These are phyloP conservation scores for Dichomitus squalens DNA, from an alignment of 1,284 basidiomycete genomes.

Conservation along the genomic window DNA sequence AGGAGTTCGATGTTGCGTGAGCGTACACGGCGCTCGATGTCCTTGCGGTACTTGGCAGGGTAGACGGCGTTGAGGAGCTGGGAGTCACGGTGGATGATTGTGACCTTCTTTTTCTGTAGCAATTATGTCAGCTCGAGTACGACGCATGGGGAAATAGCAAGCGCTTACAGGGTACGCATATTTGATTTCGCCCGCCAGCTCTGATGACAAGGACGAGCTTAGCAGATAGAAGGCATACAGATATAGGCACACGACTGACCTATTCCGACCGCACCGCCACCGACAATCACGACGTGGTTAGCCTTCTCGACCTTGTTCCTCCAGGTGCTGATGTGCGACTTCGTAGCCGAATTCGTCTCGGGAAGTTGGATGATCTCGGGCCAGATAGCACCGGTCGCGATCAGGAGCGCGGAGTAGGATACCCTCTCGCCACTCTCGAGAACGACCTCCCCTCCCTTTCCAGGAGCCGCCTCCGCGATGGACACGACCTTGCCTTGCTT, in stretches of 20 bases:
- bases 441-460: conserved; percentile 45
- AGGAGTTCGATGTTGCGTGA: conserved; percentile 52
- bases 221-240: background rate
- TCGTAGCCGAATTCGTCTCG: conserved; percentile 39
- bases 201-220: conserved; percentile 31
- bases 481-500: conserved; percentile 45
- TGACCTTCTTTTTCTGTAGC: conserved; percentile 57
- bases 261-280: conserved; percentile 64
- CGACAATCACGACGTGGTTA: conserved; percentile 54
- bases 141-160: background rate
- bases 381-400: conserved; percentile 63
- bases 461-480: conserved; percentile 42
- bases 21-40: conserved; percentile 43
- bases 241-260: conserved; percentile 41
- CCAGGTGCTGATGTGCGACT: conserved; percentile 44
- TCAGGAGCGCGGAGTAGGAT: conserved; percentile 53
- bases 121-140: background rate
- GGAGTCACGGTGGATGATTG: conserved; percentile 58
- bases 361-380: conserved; percentile 51
- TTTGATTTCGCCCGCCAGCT: conserved; percentile 61
- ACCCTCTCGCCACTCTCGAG: conserved; percentile 52
- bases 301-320: conserved; percentile 49
- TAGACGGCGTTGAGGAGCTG: conserved; percentile 61
- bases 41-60: conserved; percentile 55
- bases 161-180: conserved; percentile 46